These are phyloP conservation scores for Petunia hybrid DNA, from an alignment of 305 asterid genomes.

Conservation along the genomic window DNA sequence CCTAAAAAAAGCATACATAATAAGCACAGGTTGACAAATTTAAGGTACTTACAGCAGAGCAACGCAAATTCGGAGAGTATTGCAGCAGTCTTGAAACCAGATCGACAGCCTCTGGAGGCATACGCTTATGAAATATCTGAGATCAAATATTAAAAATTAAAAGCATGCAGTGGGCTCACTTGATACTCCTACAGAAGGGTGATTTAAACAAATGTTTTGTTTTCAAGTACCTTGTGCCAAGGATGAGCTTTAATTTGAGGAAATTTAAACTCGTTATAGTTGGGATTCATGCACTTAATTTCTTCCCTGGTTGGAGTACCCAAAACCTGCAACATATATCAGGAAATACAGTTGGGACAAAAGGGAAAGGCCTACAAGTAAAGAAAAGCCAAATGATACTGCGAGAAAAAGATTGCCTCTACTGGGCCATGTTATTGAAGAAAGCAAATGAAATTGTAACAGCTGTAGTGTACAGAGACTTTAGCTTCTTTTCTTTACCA, in stretches of 20 bases:
- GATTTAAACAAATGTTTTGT: not conserved
- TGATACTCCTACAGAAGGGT: not conserved
- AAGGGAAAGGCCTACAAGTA: too few relatives aligned
- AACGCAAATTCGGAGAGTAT: conserved; percentile 24
- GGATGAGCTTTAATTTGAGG: not conserved
- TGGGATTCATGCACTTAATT: conserved; percentile 22
- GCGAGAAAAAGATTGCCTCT: too few relatives aligned
- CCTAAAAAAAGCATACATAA: not conserved
- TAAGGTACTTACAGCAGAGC: not conserved
- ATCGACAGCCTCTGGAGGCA: conserved; percentile 21
- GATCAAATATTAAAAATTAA: not conserved
- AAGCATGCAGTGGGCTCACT: not conserved
- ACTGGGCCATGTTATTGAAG: too few relatives aligned
- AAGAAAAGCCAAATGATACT: too few relatives aligned
- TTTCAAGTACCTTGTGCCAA: conserved; percentile 16
- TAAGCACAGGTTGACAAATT: not conserved
- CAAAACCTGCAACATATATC: not conserved
- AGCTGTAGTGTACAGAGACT: too few relatives aligned
- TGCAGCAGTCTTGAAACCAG: conserved; percentile 28
- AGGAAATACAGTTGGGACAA: not conserved
- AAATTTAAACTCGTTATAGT: conserved; percentile 15
- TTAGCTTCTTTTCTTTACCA: too few relatives aligned
- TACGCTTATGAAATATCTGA: conserved; percentile 17
- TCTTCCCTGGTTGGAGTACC: conserved; percentile 22
- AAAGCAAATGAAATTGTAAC: too few relatives aligned